Base-by-base conservation (phyloP, 768 basidiomycete species). In the Amanita muscaria region DNA sequence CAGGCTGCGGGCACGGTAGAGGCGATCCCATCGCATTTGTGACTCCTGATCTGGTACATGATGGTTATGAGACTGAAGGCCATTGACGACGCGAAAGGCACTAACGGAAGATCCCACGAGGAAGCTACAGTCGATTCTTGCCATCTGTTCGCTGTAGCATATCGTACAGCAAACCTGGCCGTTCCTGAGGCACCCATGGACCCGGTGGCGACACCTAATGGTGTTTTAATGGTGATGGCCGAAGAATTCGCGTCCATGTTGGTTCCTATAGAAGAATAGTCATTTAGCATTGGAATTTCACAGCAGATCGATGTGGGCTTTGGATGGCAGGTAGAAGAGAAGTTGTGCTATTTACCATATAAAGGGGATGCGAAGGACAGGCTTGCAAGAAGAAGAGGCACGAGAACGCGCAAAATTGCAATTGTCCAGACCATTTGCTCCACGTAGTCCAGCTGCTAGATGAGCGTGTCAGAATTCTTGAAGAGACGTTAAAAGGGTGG, bases 1-100 rank as follows among this genome's bases (percentile, higher is more conserved):
- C 62, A 35, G 64, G 63, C 59, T 91, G 90, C 7, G 85, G 81
- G 58, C 89, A 93, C 6, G 77, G 71, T 3, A 79, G 68, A 15
- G 88, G 88, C 24, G 86, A 64, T 7, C 61, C 63, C 0, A 79
- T 65, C 9, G 66, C 63, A 56, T 83, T 68, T 4, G 69, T 66
- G 24, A 68, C 59, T 12, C 69, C 71, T 50, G 73, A 72, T 3
- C 81, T 83, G 49, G 38, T 5, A 41, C 22, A 33, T 34, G 22
- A 18, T 2, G 16, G 30, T 38, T 23, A 35, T 40, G 37, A 48
- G 49, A 38, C 37, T 27, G 27, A 22, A 29, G 27, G 27, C 7
- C 27, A 29, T 6, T 46, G n/a, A 22, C 25, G 19, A 44, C 22
- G 25, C 19, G 39, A 36, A 23, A 22, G 41, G 35, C 10, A 42